Base-by-base conservation (phyloP, 306 rosid species). In the Prunus mira region DNA sequence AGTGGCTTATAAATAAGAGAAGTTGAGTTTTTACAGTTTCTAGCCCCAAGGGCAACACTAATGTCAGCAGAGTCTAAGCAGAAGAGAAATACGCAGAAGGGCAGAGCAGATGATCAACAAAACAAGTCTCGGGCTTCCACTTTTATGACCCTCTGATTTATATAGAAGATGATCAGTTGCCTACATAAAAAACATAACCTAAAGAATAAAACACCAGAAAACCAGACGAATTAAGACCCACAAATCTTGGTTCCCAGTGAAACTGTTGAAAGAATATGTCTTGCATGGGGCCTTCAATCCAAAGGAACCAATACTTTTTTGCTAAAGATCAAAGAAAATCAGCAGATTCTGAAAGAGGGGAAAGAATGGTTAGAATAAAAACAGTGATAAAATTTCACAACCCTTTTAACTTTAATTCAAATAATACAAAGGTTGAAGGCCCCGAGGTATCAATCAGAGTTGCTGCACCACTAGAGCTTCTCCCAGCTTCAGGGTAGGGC, bases 361-460 rank as follows among this genome's bases (percentile, higher is more conserved):
- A 76, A 67, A 76, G 80, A 86, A 81, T 81, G 83, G 82, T 78
- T 79, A 79, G 84, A 76, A 57, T 55, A 65, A 76, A 65, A 55
- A 79, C 56, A 52, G 57, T 61, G 72, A 83, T 50, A 80, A 64
- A 67, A 81, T 64, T 78, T 79, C 67, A 71, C 79, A 83, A 78
- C 24, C 79, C 62, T 54, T 82, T 58, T 78, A 64, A 79, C 60
- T 64, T 54, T 71, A 45, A n/a, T 69, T 54, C 73, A 79, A 75
- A 82, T 86, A 76, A 76, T 78, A 83, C 87, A 86, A 72, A 72
- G 81, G 78, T 72, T 60, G 84, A 73, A 65, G 85, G 77, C 77
- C 83, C 57, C 28, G 43, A 38, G 28, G 83, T 57, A 82, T 78
- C 81, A 68, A 71, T 65, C 60, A 86, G 82, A 81, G 58, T 72